A percentile compares a stretch with the other conserved stretches of the same genome.
phyloP scores from a whole-genome alignment of 495 filamentous ascomycete species.

The Penicillium argentinense region DNA sequence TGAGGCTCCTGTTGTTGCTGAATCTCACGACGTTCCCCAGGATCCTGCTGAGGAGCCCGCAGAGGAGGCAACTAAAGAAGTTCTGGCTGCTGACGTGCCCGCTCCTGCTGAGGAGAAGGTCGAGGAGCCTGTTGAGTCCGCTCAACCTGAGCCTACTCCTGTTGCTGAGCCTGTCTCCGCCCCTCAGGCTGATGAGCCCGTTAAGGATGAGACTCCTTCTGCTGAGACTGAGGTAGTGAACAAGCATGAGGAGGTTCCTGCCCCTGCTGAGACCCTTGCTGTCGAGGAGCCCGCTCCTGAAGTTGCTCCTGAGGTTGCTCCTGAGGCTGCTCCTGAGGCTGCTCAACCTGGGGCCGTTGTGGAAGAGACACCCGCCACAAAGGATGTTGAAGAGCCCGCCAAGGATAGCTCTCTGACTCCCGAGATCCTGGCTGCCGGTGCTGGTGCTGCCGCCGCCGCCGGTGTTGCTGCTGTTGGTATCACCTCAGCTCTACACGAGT shows the following conservation, averaged over 20 bases:
- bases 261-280: slow-evolving; percentile 3
- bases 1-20: no score
- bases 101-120: neutral
- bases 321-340: slow-evolving; percentile 3
- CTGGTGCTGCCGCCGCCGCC: slow-evolving; percentile 26
- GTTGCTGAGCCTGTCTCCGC: neutral
- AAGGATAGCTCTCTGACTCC: slow-evolving; percentile 24
- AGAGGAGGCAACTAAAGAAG: slow-evolving; percentile 3
- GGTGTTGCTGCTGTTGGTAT: slow-evolving; percentile 22
- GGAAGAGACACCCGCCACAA: slow-evolving; percentile 7
- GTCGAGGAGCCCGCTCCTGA: slow-evolving; percentile 6
- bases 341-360: slow-evolving; percentile 3
- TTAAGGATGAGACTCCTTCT: slow-evolving; percentile 10
- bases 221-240: no score
- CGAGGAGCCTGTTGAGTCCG: slow-evolving; percentile 5
- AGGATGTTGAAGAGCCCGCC: slow-evolving; percentile 12
- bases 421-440: slow-evolving; percentile 27
- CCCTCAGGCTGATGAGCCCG: slow-evolving; percentile 1
- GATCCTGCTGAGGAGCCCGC: no score
- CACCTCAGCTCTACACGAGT: slow-evolving; percentile 17
- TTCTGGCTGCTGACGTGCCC: neutral
- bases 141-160: slow-evolving; percentile 2
- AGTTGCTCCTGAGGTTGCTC: no score
- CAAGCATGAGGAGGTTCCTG: no score
- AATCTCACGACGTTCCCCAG: no score